Conservation (phyloP, 2,329 filamentous ascomycete species). For the Fusarium nisikadoi region DNA sequence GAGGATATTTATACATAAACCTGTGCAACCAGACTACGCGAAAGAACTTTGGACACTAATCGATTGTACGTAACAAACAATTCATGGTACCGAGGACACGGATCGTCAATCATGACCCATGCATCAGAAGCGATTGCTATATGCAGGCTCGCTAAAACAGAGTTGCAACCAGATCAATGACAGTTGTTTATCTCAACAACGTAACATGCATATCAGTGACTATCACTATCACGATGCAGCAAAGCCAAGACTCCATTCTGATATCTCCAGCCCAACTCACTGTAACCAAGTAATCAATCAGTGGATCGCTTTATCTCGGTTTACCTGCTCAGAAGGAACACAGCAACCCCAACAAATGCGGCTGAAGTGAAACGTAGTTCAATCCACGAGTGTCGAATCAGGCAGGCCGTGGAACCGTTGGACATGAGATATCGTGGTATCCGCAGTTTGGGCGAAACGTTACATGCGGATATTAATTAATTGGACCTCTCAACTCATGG, state of each 20-base stretch:
- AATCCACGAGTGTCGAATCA: conserved; percentile 5
- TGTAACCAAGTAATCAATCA: neutral
- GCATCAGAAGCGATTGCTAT: neutral
- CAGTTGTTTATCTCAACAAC: neutral
- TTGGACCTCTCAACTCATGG: neutral
- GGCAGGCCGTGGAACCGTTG: neutral
- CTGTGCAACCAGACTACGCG: neutral
- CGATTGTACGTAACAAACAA: neutral
- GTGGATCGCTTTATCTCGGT: conserved; percentile 14
- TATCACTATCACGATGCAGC: neutral
- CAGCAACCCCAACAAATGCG: neutral
- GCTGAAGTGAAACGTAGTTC: conserved; percentile 6
- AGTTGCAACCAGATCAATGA: conserved; percentile 8
- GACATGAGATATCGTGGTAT: conserved; percentile 12
- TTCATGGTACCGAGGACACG: neutral
- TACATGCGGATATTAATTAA: conserved; percentile 37
- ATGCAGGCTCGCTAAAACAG: conserved; percentile 8
- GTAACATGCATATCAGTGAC: neutral
- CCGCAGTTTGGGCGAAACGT: conserved; percentile 32
- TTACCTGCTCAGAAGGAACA: neutral
- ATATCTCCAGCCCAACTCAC: neutral
- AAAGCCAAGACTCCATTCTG: conserved; percentile 1
- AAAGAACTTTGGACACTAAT: neutral
- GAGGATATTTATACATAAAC: neutral
- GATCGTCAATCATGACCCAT: neutral